These are phyloP conservation scores for Dittrichia graveolens DNA, from an alignment of 129 eudicot genomes.

Conservation along the genomic window DNA sequence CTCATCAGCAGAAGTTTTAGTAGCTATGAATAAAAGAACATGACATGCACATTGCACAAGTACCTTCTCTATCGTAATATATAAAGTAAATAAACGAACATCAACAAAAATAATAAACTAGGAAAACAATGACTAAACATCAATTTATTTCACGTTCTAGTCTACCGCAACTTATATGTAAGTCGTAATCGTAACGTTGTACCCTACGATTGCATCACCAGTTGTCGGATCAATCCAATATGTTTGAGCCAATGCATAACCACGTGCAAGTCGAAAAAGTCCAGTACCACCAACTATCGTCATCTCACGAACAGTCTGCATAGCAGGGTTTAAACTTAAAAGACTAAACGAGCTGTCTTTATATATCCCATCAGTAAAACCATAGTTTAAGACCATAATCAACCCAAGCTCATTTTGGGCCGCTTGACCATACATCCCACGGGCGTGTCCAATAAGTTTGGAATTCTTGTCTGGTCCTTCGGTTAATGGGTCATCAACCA, in stretches of 20 bases:
- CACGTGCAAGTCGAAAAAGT: constrained; percentile 77
- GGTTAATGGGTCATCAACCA: constrained; percentile 70
- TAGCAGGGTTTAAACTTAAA: constrained; percentile 48
- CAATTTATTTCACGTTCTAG: too few relatives aligned
- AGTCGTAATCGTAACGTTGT: constrained; percentile 63
- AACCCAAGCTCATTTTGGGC: constrained; percentile 42
- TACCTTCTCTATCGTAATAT: too few relatives aligned
- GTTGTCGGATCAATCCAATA: constrained; percentile 40
- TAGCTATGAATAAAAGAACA: too few relatives aligned
- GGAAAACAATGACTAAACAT: too few relatives aligned
- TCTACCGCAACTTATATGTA: constrained; percentile 34
- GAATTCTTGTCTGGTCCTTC: constrained; percentile 63
- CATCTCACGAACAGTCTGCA: constrained; percentile 56
- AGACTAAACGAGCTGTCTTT: constrained; percentile 76
- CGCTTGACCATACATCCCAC: constrained; percentile 70
- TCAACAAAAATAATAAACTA: too few relatives aligned
- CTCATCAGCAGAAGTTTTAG: too few relatives aligned
- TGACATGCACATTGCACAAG: too few relatives aligned
- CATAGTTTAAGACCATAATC: constrained; percentile 54
- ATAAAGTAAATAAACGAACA: too few relatives aligned
- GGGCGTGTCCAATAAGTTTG: constrained; percentile 65
- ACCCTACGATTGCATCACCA: constrained; percentile 73
- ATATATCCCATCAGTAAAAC: constrained; percentile 59
- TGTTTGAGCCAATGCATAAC: constrained; percentile 68
- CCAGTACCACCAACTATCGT: constrained; percentile 85